Base-by-base conservation (phyloP, 352 stramenopile genomes). In the Blastocystis sp. region DNA sequence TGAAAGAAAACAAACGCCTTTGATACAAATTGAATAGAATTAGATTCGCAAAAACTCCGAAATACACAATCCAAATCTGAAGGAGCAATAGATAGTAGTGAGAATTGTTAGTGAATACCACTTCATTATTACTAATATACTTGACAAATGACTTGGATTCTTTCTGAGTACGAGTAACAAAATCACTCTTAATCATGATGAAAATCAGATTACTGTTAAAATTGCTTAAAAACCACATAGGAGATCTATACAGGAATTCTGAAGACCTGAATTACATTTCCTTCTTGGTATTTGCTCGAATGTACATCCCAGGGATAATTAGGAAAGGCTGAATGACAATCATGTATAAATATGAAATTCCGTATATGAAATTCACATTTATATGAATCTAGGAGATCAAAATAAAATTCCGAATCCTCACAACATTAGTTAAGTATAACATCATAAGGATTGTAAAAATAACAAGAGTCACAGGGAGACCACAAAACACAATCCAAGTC, bases 161-260 rank as follows among this genome's bases (percentile, higher is more conserved):
- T 12, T 58, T n/a, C 51, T 46, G 46, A 29, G 12, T 63, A 29
- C 69, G 69, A 11, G 69, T 80, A 9, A 80, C 69, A 58, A 61
- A 80, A 32, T 80, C 69, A 19, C 42, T 24, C 27, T 80, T 80
- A 24, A 80, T 80, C 21, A 63, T 19, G 19, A 46, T 27, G 46
- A 80, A 80, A 52, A 80, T 80, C 24, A 80, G 42, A 59, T 80
- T 80, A 27, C 35, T 59, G 27, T 59, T 80, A 32, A 80, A 80
- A 21, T 80, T 59, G 46, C 69, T 80, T 16, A 80, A n/a, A 35
- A 80, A 80, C 69, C 69, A 80, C 69, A 63, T 27, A 7, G n/a
- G 69, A 19, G 39, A 51, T 9, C 69, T 80, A 80, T 14, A 75
- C n/a, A 29, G 59, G 46, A 61, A 80, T 24, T n/a, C 3, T 24